Evolutionary conservation across 345 rosid genomes (phyloP).

Genomic region (Pugionium cornutum): DNA sequence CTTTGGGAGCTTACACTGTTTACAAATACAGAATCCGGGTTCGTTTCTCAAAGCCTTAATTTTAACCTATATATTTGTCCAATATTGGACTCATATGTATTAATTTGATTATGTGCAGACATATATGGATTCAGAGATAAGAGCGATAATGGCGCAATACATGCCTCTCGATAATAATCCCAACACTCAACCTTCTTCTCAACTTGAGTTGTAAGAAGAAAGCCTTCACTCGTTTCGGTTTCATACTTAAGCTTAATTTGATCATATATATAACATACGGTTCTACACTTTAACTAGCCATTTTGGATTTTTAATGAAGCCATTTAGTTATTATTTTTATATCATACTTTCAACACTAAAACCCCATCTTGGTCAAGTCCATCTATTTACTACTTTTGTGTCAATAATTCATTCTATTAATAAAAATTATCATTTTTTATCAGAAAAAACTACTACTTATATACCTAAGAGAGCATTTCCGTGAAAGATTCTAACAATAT

Average conservation of each 20-base stretch:
- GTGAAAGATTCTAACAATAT: too few species aligned
- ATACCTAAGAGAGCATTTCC: too few species aligned
- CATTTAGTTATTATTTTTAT: not conserved
- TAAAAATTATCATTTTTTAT: too few species aligned
- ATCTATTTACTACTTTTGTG: not conserved
- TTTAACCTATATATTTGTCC: not conserved
- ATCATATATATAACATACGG: not conserved
- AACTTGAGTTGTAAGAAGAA: constrained; percentile 34
- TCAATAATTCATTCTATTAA: too few species aligned
- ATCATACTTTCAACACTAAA: constrained; percentile 10
- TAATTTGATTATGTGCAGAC: constrained; percentile 50
- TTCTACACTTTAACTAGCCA: constrained; percentile 7
- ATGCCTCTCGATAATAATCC: constrained; percentile 90
- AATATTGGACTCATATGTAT: not conserved
- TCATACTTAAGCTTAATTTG: not conserved
- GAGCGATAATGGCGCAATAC: constrained; percentile 97
- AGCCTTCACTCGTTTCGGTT: not conserved
- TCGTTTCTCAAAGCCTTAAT: constrained; percentile 1
- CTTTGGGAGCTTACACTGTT: constrained; percentile 80
- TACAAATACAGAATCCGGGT: constrained; percentile 93
- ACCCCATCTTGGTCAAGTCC: constrained; percentile 25
- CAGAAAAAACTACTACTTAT: too few species aligned
- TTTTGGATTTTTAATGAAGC: not conserved
- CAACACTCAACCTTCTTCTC: constrained; percentile 43
- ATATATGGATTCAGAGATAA: constrained; percentile 95